These are phyloP conservation scores for Dillenia suffruticosa DNA, from an alignment of 164 flowering plant genomes.

Conservation along the genomic window DNA sequence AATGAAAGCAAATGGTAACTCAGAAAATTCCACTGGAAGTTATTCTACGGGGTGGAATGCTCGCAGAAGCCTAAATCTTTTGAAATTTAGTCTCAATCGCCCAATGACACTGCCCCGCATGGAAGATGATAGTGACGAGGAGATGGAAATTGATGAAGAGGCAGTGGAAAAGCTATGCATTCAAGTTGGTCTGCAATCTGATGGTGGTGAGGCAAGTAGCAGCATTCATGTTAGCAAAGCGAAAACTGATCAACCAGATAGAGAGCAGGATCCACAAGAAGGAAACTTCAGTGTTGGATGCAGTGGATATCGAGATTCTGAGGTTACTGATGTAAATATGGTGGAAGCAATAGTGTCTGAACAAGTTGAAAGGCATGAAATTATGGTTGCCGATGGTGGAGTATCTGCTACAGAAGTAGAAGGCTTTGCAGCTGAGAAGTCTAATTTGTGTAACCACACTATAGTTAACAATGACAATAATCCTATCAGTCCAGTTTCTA, in stretches of 20 bases:
- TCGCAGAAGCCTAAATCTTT: constrained; percentile 79
- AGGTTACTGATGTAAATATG: constrained; percentile 65
- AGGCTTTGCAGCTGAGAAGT: background rate
- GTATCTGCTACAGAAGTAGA: constrained; percentile 10
- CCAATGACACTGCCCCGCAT: constrained; percentile 57
- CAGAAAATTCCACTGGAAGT: constrained; percentile 38
- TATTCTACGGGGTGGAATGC: constrained; percentile 83
- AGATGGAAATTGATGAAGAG: constrained; percentile 93
- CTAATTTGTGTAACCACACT: constrained; percentile 1
- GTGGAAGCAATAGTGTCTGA: constrained; percentile 41
- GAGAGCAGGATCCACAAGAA: constrained; percentile 1
- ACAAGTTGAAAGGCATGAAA: constrained; percentile 22
- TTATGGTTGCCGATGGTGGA: constrained; percentile 9
- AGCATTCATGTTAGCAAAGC: constrained; percentile 5
- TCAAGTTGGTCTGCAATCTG: constrained; percentile 31
- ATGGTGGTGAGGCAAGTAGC: constrained; percentile 7
- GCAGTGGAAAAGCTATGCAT: constrained; percentile 51
- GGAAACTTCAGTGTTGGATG: constrained; percentile 5
- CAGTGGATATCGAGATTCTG: constrained; percentile 18
- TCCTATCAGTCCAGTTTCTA: background rate
- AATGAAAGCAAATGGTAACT: constrained; percentile 61
- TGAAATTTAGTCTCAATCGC: constrained; percentile 70
- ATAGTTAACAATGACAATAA: constrained; percentile 3
- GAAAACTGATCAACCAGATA: constrained; percentile 8
- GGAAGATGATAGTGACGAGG: constrained; percentile 91